Evolutionary conservation across 2,329 filamentous ascomycete species (phyloP), one percentile per base, ranked within the genome.

Genomic region (Raffaelea deltoideospora): DNA sequence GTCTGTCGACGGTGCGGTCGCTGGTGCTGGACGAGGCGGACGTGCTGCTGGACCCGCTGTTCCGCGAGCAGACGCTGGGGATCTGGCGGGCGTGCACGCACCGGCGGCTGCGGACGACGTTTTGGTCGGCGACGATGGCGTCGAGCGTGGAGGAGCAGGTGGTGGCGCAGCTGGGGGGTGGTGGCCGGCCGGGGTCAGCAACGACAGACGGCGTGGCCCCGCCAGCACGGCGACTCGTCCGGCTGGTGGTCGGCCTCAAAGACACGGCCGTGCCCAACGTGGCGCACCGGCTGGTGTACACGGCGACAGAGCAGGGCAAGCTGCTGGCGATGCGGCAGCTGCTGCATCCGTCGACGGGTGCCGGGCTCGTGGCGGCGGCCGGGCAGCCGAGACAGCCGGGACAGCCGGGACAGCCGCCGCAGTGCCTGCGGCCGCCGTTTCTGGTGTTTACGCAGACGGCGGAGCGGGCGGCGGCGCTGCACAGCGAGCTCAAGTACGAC

Each of bases 91-190:
- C 81, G 3, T 88, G 88, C 54, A 75, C 65, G 3, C 76, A 78
- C 46, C 64, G 72, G 3, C 58, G 67, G n/a, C 63, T 96, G 9
- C 72, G 76, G 19, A 67, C 85, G 4, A 84, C 81, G 10, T 76
- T 93, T 41, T 98, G 88, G 86, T 96, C 90, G 13, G 90, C 90
- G 13, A 98, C 90, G 0, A 95, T 98, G 78, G 85, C 83, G 4
- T 94, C 88, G 14, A 90, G 79, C 47, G 82, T 96, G 30, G 90
- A 98, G 59, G 66, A 76, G 17, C 64, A 95, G 8, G 72, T 84
- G 33, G 70, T 70, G 7, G 70, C 73, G n/a, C 79, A 77, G 13
- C 69, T 90, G 35, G 60, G 65, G 28, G 58, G n/a, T n/a, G n/a
- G n/a, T n/a, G n/a, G 65, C 9, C 67, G 76, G 26, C 28, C 13